Evolutionary conservation across 495 filamentous ascomycete species (phyloP).

Genomic region (Penicillium pulvis): DNA sequence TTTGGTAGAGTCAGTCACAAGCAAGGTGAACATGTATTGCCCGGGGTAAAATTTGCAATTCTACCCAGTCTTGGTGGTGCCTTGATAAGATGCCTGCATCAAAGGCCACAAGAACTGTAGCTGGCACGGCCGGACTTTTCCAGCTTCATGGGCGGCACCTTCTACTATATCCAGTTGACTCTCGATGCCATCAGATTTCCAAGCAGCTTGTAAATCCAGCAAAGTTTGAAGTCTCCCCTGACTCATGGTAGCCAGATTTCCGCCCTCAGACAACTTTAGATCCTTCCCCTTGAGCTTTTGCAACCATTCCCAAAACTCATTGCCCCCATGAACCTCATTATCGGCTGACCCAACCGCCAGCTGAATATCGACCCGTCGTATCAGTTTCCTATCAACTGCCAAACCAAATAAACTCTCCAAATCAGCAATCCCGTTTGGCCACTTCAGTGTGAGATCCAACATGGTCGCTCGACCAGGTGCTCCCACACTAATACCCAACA

Average conservation of each 20-base stretch:
- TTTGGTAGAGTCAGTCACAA: too few relatives aligned
- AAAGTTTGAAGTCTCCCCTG: background rate
- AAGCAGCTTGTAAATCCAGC: background rate
- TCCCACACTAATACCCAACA: background rate
- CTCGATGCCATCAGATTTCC: background rate
- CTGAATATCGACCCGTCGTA: background rate
- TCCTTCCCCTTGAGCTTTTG: background rate
- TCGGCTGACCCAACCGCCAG: background rate
- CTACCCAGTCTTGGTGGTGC: too few relatives aligned
- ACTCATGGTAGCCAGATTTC: background rate
- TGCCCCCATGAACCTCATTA: background rate
- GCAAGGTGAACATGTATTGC: too few relatives aligned
- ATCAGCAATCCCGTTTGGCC: background rate
- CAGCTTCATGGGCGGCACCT: background rate
- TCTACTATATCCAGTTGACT: slow-evolving; percentile 1
- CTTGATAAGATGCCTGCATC: background rate
- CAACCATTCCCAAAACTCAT: slow-evolving; percentile 5
- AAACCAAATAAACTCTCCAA: background rate
- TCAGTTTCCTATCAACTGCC: background rate
- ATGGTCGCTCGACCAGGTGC: background rate
- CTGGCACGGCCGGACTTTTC: background rate
- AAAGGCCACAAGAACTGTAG: background rate
- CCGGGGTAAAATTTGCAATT: too few relatives aligned
- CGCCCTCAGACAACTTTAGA: background rate
- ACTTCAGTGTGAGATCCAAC: background rate